Base-by-base conservation (phyloP, 192 early-diverging fungal genomes). In the Lobulomyces angularis region DNA sequence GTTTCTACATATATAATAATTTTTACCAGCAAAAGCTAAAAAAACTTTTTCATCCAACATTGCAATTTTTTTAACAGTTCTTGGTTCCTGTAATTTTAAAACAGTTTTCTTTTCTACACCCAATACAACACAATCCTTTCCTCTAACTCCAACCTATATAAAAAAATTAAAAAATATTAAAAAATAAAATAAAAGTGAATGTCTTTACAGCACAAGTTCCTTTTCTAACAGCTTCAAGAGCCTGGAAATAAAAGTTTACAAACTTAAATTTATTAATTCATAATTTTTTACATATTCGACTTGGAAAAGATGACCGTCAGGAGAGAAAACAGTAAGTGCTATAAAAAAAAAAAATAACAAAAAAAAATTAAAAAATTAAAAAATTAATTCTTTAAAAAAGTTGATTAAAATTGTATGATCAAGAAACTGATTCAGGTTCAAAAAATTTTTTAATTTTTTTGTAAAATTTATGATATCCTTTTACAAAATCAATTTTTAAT, bases 291-390 rank as follows among this genome's bases (percentile, higher is more conserved):
- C 74, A 56, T 98, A 98, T 63, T 98, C 91, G 55, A 98, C 94
- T 79, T 98, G 94, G 67, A 98, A 98, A 46, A 98, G 63, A 58
- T 92, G 91, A 20, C 94, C 94, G 57, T 98, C 94, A 27, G 94
- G 94, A 27, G 91, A 95, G 56, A 98, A 98, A 48, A 95, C 88
- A 36, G 91, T 98, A 41, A 98, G 74, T 24, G 91, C 91, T n/a
- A n/a, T n/a, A n/a, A n/a, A n/a, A n/a, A n/a, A n/a, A n/a, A 43
- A n/a, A n/a, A n/a, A n/a, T n/a, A n/a, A n/a, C n/a, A n/a, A n/a
- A n/a, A n/a, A n/a, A n/a, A n/a, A n/a, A n/a, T n/a, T n/a, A n/a
- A n/a, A n/a, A n/a, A n/a, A n/a, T n/a, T n/a, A n/a, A n/a, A n/a
- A n/a, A n/a, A n/a, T n/a, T n/a, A n/a, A n/a, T n/a, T n/a, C n/a